Evolutionary conservation across 2,329 filamentous ascomycete genomes (phyloP).

Genomic region (Fusarium zealandicum): DNA sequence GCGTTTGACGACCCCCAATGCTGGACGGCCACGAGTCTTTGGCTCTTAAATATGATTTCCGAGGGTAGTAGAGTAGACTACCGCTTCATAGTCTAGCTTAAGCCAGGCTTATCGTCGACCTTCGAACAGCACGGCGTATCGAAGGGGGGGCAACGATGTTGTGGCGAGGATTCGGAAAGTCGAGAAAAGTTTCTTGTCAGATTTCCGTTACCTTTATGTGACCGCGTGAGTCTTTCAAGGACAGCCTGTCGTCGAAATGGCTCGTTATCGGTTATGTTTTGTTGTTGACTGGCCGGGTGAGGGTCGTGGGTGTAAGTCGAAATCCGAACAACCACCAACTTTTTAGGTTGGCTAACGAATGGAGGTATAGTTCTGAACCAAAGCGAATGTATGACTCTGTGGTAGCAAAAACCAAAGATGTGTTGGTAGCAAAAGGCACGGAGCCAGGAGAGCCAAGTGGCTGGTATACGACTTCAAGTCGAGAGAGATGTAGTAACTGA

Average conservation of each 20-base stretch:
- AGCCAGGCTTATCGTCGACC: constrained; percentile 16
- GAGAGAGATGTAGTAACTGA: constrained; percentile 18
- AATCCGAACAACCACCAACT: constrained; percentile 5
- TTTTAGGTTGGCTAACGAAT: constrained; percentile 17
- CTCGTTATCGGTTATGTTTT: constrained; percentile 4
- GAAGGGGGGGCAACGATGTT: neutral
- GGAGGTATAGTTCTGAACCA: constrained; percentile 23
- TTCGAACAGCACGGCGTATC: constrained; percentile 7
- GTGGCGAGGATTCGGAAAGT: neutral
- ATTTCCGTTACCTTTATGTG: neutral
- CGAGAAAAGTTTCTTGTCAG: neutral
- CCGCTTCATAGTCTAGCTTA: constrained; percentile 22
- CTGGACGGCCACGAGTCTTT: neutral
- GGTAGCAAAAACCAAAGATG: constrained; percentile 1
- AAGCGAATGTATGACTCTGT: constrained; percentile 35
- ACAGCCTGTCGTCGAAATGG: constrained; percentile 4
- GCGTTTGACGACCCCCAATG: constrained; percentile 7
- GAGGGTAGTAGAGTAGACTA: constrained; percentile 8
- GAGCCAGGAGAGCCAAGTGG: constrained; percentile 17
- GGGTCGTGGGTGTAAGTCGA: constrained; percentile 17
- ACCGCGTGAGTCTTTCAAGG: neutral
- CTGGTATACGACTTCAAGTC: constrained; percentile 13
- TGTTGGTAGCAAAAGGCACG: constrained; percentile 25
- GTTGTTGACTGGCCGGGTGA: constrained; percentile 1
- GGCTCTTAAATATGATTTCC: constrained; percentile 1